Conservation (phyloP, 345 rosid species). For the Reutealis trisperma region DNA sequence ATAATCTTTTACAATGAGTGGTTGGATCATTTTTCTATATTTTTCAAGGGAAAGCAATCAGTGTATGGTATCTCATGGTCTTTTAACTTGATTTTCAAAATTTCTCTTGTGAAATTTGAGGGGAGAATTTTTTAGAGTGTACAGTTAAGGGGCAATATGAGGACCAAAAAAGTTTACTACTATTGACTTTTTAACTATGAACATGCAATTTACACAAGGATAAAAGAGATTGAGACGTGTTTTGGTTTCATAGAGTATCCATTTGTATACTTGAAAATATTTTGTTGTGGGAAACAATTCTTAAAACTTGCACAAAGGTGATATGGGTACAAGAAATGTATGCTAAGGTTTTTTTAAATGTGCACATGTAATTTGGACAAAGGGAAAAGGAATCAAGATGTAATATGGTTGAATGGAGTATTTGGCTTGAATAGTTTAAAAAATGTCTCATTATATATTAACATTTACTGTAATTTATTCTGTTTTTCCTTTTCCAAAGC, state of each 20-base stretch:
- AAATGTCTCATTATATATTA: not conserved
- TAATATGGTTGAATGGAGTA: not conserved
- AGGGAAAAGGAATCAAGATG: too few species aligned
- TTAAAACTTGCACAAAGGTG: too few species aligned
- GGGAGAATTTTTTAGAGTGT: not conserved
- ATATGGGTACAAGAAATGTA: too few species aligned
- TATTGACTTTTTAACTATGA: constrained; percentile 2
- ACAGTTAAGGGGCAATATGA: not conserved
- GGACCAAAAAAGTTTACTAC: not conserved
- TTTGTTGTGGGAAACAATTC: too few species aligned
- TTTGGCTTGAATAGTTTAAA: not conserved
- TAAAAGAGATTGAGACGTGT: not conserved
- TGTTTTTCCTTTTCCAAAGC: constrained; percentile 17
- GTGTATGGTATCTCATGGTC: constrained; percentile 5
- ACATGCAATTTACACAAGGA: not conserved
- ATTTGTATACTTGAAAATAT: not conserved
- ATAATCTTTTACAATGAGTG: not conserved
- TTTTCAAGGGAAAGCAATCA: not conserved
- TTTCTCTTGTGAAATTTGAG: not conserved
- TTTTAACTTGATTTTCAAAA: not conserved
- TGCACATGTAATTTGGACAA: not conserved
- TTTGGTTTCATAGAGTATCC: not conserved
- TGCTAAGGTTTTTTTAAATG: too few species aligned
- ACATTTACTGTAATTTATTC: constrained; percentile 7
- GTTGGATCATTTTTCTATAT: not conserved